Evolutionary conservation across 176 grass and related monocot genomes (phyloP), one percentile per base, ranked within the genome.

Genomic region (Carex myosuroides): DNA sequence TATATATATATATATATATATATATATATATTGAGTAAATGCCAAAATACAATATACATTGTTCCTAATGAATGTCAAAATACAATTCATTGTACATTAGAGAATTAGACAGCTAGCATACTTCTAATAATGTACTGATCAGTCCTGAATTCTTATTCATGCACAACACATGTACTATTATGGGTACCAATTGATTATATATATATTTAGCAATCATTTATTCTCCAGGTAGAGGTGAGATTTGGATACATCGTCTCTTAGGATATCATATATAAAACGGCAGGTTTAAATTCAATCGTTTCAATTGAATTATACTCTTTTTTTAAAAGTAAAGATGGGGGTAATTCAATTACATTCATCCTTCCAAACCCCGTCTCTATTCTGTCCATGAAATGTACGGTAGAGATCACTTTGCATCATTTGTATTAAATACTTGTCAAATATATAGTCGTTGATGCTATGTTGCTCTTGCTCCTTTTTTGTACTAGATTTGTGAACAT

Each of bases 31-130:
- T 35, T 39, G 37, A 39, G 5, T 39, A 39, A 39, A 39, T 39
- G 37, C 37, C 37, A 39, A 6, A 39, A 39, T 6, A 35, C 33
- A 35, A 39, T 39, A 39, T 39, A 39, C 37, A 5, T 39, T 39
- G 37, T 39, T 39, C 37, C 4, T 39, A 39, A 5, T 39, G 37
- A 39, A 39, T 39, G 4, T 5, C 4, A 39, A 39, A 39, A 39
- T 39, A 39, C 5, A 39, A 39, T 39, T 39, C 37, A 39, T 39
- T 39, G 32, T 69, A 69, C 21, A 44, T 46, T 48, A 72, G n/a
- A 72, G 18, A 71, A 42, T 72, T 72, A 17, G 14, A 71, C 68
- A 46, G n/a, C 41, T 74, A 74, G 70, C 70, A 52, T 74, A 26
- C n/a, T 18, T 46, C 21, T 50, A 39, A 39, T 39, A 39, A 39